phyloP scores from a whole-genome alignment of 106 monocot species.

The Allium fistulosum region DNA sequence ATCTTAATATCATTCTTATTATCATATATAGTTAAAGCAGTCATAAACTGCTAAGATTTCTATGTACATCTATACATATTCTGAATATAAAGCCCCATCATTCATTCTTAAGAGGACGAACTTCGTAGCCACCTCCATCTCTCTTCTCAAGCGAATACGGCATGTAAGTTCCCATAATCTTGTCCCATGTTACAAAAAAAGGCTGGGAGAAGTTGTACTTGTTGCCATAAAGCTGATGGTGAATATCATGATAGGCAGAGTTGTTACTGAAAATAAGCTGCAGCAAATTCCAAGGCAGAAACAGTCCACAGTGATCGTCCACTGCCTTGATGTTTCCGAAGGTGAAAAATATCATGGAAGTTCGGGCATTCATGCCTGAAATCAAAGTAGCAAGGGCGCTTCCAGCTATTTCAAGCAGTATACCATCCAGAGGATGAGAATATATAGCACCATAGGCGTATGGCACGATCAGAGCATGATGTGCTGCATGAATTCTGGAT shows the following conservation, averaged over 20 bases:
- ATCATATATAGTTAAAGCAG: no score
- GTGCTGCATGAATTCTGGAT: no score
- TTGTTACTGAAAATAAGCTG: constrained; percentile 23
- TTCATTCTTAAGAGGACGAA: constrained; percentile 4
- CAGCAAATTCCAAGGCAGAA: constrained; percentile 9
- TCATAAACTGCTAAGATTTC: no score
- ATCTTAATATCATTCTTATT: no score
- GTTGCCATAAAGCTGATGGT: constrained; percentile 33
- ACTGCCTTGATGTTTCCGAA: constrained; percentile 28
- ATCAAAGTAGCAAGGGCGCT: no score
- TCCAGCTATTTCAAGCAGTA: no score
- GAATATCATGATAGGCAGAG: constrained; percentile 26
- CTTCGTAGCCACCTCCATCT: constrained; percentile 26
- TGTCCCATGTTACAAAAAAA: constrained; percentile 35
- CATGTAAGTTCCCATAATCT: constrained; percentile 33
- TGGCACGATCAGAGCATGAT: no score
- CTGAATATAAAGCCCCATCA: no score
- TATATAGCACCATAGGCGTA: no score
- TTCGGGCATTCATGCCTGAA: constrained; percentile 22
- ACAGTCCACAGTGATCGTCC: constrained; percentile 16
- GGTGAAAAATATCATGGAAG: constrained; percentile 25
- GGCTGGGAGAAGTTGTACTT: constrained; percentile 39
- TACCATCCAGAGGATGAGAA: no score
- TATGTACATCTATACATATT: no score
- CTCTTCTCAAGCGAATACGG: constrained; percentile 31